A percentile compares a stretch with the other conserved stretches of the same genome.
phyloP scores from a whole-genome alignment of 179 eudicot species.

The Silene vulgaris region DNA sequence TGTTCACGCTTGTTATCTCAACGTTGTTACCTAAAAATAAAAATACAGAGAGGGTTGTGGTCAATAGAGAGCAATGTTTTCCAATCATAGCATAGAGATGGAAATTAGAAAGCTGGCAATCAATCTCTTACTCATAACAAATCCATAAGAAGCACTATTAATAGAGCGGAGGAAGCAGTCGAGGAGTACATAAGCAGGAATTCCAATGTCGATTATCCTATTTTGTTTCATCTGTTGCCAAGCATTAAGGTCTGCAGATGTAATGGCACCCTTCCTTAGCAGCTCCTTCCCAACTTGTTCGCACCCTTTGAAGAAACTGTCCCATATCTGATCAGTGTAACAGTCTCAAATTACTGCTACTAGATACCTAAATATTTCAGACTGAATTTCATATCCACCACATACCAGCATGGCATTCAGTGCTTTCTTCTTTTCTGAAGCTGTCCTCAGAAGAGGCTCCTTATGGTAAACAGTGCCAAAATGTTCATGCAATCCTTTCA shows the following conservation, averaged over 20 bases:
- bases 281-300: conserved; percentile 29
- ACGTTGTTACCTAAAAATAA: conserved; percentile 26
- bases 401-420: conserved; percentile 29
- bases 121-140: conserved; percentile 29
- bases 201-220: conserved; percentile 31
- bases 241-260: conserved; percentile 25
- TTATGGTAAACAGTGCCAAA: conserved; percentile 19
- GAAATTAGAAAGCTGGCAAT: background rate
- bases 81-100: background rate
- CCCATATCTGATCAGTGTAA: conserved; percentile 32
- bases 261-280: conserved; percentile 29
- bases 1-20: conserved; percentile 28
- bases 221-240: conserved; percentile 34
- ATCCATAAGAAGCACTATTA: conserved; percentile 28
- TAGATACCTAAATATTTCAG: background rate
- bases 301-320: conserved; percentile 28
- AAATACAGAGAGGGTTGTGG: background rate
- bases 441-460: conserved; percentile 37
- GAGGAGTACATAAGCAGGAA: conserved; percentile 33
- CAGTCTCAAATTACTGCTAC: conserved; percentile 5
- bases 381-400: background rate
- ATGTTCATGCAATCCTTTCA: conserved; percentile 30
- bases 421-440: conserved; percentile 31
- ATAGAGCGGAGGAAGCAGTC: conserved; percentile 38
- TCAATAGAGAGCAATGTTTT: background rate